phyloP scores from a whole-genome alignment of 2,329 filamentous ascomycete genomes.

The Juglanconis juglandina region DNA sequence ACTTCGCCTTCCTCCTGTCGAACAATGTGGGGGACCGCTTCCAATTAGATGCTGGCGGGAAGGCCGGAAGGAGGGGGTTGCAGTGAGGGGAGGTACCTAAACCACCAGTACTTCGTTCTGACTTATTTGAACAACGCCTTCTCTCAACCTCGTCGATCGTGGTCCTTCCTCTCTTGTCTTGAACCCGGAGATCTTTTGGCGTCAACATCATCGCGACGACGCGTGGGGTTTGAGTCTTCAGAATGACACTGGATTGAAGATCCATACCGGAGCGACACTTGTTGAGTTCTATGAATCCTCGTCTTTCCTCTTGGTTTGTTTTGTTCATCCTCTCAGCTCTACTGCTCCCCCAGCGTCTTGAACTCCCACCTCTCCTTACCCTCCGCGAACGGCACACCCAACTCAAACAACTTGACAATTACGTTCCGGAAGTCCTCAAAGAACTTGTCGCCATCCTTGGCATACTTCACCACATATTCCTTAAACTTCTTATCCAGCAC shows the following conservation, averaged over 20 bases:
- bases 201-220: no score
- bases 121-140: no score
- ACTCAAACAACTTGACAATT: conserved; percentile 81
- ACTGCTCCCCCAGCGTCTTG: conserved; percentile 51
- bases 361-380: conserved; percentile 60
- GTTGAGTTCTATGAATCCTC: no score
- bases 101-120: not conserved
- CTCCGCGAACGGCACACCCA: conserved; percentile 83
- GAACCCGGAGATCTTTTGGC: no score
- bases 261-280: no score
- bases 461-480: conserved; percentile 78
- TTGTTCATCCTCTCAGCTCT: not conserved
- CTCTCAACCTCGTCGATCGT: no score
- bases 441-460: conserved; percentile 85
- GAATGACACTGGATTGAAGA: no score
- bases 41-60: not conserved
- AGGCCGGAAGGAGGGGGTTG: not conserved
- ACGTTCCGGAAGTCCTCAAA: conserved; percentile 88
- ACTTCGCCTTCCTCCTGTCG: not conserved
- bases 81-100: not conserved
- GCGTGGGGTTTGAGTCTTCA: no score
- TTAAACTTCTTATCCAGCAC: conserved; percentile 85
- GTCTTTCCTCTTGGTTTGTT: not conserved
- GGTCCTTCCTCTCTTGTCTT: no score
- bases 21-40: not conserved